Conservation (phyloP, 495 filamentous ascomycete species). For the Penicillium coprophilum region DNA sequence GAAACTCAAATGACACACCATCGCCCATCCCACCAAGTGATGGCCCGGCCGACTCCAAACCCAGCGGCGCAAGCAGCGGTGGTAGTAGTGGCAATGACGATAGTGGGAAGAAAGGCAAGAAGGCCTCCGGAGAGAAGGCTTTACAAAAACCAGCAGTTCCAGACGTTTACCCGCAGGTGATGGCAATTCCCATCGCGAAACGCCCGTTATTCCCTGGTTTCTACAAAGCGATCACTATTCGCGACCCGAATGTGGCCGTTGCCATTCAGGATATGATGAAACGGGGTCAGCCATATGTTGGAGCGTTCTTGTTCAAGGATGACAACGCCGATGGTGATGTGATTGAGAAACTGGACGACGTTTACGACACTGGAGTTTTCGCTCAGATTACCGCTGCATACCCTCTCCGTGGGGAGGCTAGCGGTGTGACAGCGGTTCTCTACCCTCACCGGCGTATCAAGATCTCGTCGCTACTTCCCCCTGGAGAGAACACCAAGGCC, state of each 20-base stretch:
- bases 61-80: constrained; percentile 48
- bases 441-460: constrained; percentile 96
- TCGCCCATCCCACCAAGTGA: constrained; percentile 49
- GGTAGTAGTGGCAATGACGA: constrained; percentile 52
- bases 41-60: constrained; percentile 44
- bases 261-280: constrained; percentile 97
- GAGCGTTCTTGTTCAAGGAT: constrained; percentile 95
- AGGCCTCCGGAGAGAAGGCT: constrained; percentile 64
- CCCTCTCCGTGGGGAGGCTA: constrained; percentile 75
- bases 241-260: constrained; percentile 79
- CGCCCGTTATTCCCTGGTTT: constrained; percentile 95
- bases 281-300: constrained; percentile 96
- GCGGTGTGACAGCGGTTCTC: constrained; percentile 82
- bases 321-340: constrained; percentile 88
- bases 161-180: constrained; percentile 95
- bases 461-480: constrained; percentile 75
- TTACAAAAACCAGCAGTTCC: constrained; percentile 85
- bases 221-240: constrained; percentile 97
- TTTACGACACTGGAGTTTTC: constrained; percentile 94
- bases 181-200: constrained; percentile 97
- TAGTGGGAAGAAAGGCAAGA: constrained; percentile 59
- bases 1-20: constrained; percentile 43
- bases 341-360: constrained; percentile 82
- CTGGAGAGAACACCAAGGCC: constrained; percentile 46
- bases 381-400: constrained; percentile 96